Percentiles rank a stretch among this genome's conserved stretches.
These are phyloP conservation scores for Sporothrix mexicana DNA, from an alignment of 2,329 filamentous ascomycete genomes.

Conservation along the genomic window DNA sequence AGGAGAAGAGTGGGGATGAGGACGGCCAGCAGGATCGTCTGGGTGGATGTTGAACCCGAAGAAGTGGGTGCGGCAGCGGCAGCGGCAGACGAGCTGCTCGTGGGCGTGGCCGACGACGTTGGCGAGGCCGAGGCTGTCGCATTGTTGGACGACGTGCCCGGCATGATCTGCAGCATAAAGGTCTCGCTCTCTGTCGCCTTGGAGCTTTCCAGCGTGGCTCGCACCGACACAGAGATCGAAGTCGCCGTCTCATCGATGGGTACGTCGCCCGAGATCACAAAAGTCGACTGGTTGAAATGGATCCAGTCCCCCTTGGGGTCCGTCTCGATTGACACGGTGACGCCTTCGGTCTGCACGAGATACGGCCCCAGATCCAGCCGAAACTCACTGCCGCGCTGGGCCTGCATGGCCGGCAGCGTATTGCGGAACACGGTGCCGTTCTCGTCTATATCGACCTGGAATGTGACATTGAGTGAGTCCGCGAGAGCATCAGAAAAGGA, in stretches of 20 bases:
- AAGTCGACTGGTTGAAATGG: conserved; percentile 43
- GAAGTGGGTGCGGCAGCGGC: background rate
- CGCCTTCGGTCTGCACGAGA: conserved; percentile 49
- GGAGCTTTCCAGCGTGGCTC: conserved; percentile 45
- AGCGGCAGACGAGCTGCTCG: conserved; percentile 17
- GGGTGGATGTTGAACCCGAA: conserved; percentile 12
- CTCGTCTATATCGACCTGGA: conserved; percentile 48
- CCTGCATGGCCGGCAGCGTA: conserved; percentile 49
- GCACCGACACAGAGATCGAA: conserved; percentile 41
- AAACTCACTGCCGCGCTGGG: conserved; percentile 51
- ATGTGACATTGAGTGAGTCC: conserved; percentile 63
- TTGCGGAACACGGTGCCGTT: conserved; percentile 48
- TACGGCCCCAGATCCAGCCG: conserved; percentile 52
- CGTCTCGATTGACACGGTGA: conserved; percentile 47
- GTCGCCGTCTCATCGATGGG: conserved; percentile 45
- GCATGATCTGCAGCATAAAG: conserved; percentile 48
- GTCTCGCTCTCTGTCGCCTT: conserved; percentile 47
- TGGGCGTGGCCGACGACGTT: conserved; percentile 22
- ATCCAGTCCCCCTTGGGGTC: conserved; percentile 53
- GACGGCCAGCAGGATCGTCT: conserved; percentile 51
- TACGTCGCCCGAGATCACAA: conserved; percentile 49
- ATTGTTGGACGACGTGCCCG: conserved; percentile 38
- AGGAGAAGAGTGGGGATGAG: conserved; percentile 53
- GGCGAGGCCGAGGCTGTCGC: conserved; percentile 33
- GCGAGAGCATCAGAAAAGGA: conserved; percentile 63